Conservation (phyloP, 2,329 filamentous ascomycete genomes). For the Fonsecaea nubica region DNA sequence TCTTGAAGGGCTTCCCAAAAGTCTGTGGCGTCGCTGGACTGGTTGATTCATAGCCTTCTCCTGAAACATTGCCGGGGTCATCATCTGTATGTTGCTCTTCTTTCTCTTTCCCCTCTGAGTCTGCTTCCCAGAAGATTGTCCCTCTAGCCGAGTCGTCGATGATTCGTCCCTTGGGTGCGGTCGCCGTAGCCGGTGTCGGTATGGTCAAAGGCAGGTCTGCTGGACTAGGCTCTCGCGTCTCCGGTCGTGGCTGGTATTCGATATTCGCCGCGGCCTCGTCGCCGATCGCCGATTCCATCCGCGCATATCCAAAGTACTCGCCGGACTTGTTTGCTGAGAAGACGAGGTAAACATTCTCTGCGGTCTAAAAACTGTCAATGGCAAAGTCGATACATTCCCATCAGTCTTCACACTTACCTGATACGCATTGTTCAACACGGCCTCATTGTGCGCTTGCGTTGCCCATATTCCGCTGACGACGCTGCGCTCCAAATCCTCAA, state of each 20-base stretch:
- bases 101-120: conserved; percentile 58
- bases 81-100: conserved; percentile 46
- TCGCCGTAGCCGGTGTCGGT: conserved; percentile 76
- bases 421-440: conserved; percentile 80
- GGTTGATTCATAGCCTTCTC: conserved; percentile 33
- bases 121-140: conserved; percentile 95
- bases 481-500: conserved; percentile 88
- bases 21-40: conserved; percentile 57
- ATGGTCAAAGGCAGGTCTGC: conserved; percentile 80
- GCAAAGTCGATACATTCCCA: conserved; percentile 2
- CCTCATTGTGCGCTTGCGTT: conserved; percentile 91
- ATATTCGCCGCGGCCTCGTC: conserved; percentile 72
- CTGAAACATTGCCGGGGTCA: conserved; percentile 33
- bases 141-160: conserved; percentile 93
- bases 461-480: conserved; percentile 90
- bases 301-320: conserved; percentile 93
- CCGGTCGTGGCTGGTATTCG: conserved; percentile 70
- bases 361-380: conserved; percentile 59
- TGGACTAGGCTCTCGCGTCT: conserved; percentile 50
- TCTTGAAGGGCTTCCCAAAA: conserved; percentile 89
- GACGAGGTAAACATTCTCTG: conserved; percentile 85
- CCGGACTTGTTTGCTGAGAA: conserved; percentile 98
- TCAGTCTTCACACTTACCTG: conserved; percentile 61
- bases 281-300: conserved; percentile 84
- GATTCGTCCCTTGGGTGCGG: conserved; percentile 80